These are phyloP conservation scores for Microbotryum silenes-acaulis DNA, from an alignment of 1,284 basidiomycete species.

Conservation along the genomic window DNA sequence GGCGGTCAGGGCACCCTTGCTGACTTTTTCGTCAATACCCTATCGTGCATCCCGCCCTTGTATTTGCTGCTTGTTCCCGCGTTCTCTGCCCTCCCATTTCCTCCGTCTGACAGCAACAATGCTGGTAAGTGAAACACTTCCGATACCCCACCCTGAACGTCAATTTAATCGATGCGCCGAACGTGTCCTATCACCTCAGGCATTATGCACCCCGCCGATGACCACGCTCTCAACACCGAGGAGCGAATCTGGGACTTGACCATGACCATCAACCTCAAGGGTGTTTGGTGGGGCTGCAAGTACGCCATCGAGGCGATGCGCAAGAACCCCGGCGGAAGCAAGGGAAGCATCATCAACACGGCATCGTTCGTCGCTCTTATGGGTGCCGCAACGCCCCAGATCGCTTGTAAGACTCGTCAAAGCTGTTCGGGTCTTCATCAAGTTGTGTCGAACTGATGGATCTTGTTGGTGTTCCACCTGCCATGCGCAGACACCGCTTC, in stretches of 20 bases:
- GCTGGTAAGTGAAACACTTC: slow-evolving; percentile 50
- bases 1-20: too few species aligned
- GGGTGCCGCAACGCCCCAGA: slow-evolving; percentile 90
- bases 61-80: not conserved
- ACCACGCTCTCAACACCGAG: slow-evolving; percentile 89
- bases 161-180: not conserved
- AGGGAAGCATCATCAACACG: slow-evolving; percentile 94
- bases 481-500: slow-evolving; percentile 63
- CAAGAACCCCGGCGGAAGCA: slow-evolving; percentile 69
- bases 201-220: slow-evolving; percentile 91
- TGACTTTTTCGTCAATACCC: too few species aligned
- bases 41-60: too few species aligned
- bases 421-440: not conserved
- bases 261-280: slow-evolving; percentile 78
- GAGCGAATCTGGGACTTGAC: slow-evolving; percentile 72
- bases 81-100: not conserved
- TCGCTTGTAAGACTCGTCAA: slow-evolving; percentile 64
- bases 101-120: slow-evolving; percentile 52
- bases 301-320: slow-evolving; percentile 94
- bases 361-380: slow-evolving; percentile 89
- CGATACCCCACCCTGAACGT: not conserved
- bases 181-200: slow-evolving; percentile 44
- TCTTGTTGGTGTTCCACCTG: slow-evolving; percentile 10
- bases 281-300: slow-evolving; percentile 98
- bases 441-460: not conserved